phyloP scores from a whole-genome alignment of 2,329 filamentous ascomycete genomes.

The Berkeleyomyces basicola region DNA sequence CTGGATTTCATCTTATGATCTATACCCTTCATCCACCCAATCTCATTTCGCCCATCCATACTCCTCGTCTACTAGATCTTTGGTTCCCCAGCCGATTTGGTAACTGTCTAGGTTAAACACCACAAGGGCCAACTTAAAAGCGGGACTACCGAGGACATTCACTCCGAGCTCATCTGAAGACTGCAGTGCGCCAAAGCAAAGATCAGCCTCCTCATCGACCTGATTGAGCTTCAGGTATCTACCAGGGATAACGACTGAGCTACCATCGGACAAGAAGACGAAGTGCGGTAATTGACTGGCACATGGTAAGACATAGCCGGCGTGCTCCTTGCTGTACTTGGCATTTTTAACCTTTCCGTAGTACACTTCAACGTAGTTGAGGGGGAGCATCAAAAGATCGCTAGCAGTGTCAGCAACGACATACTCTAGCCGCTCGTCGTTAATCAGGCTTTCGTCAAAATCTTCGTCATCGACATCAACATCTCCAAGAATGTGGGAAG shows the following conservation, averaged over 20 bases:
- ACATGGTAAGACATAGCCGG: slow-evolving; percentile 33
- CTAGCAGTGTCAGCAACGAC: slow-evolving; percentile 42
- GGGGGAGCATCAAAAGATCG: slow-evolving; percentile 43
- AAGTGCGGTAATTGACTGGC: slow-evolving; percentile 23
- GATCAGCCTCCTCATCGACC: slow-evolving; percentile 27
- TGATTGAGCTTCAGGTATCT: slow-evolving; percentile 35
- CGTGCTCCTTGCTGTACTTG: slow-evolving; percentile 22
- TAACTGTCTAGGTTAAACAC: slow-evolving; percentile 39
- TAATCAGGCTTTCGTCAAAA: too few relatives aligned
- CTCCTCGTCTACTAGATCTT: background rate
- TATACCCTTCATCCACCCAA: too few relatives aligned
- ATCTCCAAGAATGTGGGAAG: slow-evolving; percentile 26
- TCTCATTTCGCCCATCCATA: too few relatives aligned
- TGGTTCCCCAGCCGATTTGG: slow-evolving; percentile 6
- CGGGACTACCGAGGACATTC: slow-evolving; percentile 46
- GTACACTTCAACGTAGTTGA: slow-evolving; percentile 32
- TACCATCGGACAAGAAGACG: slow-evolving; percentile 34
- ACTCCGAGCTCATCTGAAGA: slow-evolving; percentile 26
- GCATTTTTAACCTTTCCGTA: slow-evolving; percentile 31
- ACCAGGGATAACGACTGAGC: slow-evolving; percentile 28
- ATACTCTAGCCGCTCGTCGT: background rate
- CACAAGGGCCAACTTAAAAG: slow-evolving; percentile 45
- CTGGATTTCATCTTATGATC: too few relatives aligned
- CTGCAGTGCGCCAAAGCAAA: slow-evolving; percentile 54
- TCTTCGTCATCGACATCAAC: background rate